Evolutionary conservation across 768 basidiomycete genomes (phyloP).

Genomic region (Auriscalpium vulgare): DNA sequence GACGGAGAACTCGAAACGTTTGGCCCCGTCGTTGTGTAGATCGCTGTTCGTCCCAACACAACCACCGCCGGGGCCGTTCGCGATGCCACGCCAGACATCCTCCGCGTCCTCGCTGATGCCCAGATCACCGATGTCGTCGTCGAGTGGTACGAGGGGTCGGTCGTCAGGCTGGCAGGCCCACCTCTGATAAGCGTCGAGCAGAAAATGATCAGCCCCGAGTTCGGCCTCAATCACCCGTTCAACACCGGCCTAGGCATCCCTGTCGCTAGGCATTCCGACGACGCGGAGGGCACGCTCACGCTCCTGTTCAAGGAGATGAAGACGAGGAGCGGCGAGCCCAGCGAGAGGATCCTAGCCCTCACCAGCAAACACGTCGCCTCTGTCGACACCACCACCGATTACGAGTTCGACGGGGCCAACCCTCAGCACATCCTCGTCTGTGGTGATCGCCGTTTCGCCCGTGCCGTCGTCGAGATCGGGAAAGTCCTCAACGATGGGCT

Average conservation of each 20-base stretch:
- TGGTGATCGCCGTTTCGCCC: slow-evolving; percentile 11
- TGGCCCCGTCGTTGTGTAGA: slow-evolving; percentile 35
- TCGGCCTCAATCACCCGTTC: slow-evolving; percentile 18
- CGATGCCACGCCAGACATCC: slow-evolving; percentile 29
- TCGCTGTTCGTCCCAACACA: slow-evolving; percentile 25
- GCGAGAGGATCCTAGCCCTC: slow-evolving; percentile 17
- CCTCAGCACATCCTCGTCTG: slow-evolving; percentile 15
- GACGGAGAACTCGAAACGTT: too few relatives aligned
- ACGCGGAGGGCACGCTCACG: slow-evolving; percentile 24
- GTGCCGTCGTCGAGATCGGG: slow-evolving; percentile 7
- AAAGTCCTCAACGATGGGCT: slow-evolving; percentile 6
- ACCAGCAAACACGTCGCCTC: slow-evolving; percentile 19
- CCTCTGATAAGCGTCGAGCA: too few relatives aligned
- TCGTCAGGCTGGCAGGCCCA: slow-evolving; percentile 19
- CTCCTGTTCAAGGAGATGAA: slow-evolving; percentile 22
- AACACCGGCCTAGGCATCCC: slow-evolving; percentile 20
- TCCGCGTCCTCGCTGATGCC: slow-evolving; percentile 25
- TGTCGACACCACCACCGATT: slow-evolving; percentile 16
- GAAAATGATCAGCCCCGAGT: too few relatives aligned
- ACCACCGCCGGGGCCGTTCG: slow-evolving; percentile 24
- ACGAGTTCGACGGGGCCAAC: slow-evolving; percentile 15
- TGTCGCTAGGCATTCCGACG: slow-evolving; percentile 16
- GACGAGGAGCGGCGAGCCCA: slow-evolving; percentile 17
- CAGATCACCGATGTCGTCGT: slow-evolving; percentile 27
- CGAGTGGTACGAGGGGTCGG: slow-evolving; percentile 29